Evolutionary conservation across 2,329 filamentous ascomycete species (phyloP), one percentile per base, ranked within the genome.

Genomic region (Waltergamsia citrina): DNA sequence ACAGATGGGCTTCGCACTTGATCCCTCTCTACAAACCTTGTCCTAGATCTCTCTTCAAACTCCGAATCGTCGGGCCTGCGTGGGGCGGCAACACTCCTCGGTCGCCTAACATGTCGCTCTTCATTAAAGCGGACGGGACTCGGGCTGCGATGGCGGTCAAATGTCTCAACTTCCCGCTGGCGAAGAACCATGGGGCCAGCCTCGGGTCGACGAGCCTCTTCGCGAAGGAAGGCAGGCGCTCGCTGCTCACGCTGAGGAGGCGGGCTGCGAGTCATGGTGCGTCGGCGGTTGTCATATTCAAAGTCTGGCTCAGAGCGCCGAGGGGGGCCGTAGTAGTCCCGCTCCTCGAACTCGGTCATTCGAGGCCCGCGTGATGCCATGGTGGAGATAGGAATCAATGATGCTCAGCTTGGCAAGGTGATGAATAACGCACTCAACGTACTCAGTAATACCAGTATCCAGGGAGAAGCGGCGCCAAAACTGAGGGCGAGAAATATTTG

Each of bases 121-220:
- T 69, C 62, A 21, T 60, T 54, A 30, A 60, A 50, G 7, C 58
- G 58, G 14, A 59, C 40, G 23, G 56, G 50, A 33, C 48, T 54
- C 15, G 37, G 37, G 22, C 31, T 28, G 11, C 61, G 63, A 34
- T 62, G 60, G 33, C 69, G 58, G 48, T 74, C 69, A 38, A 69
- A 47, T 1, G 65, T 71, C 54, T 75, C 71, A 33, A 74, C 59
- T 36, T 75, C 69, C 29, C 70, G 63, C 43, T 67, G 57, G 33
- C 71, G 65, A 31, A 76, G 59, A 14, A 76, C 71, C 46, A 76
- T 51, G 24, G 64, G 60, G 4, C 70, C 70, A 18, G 62, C 53
- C 38, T 74, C 70, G 18, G 51, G 38, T 11, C 63, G 63, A 36
- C 67, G 60, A 19, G 42, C 50, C 26, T 72, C 68, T 3, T 71